phyloP scores from a whole-genome alignment of 1,284 basidiomycete species.

The Tylopilus orsonianus region DNA sequence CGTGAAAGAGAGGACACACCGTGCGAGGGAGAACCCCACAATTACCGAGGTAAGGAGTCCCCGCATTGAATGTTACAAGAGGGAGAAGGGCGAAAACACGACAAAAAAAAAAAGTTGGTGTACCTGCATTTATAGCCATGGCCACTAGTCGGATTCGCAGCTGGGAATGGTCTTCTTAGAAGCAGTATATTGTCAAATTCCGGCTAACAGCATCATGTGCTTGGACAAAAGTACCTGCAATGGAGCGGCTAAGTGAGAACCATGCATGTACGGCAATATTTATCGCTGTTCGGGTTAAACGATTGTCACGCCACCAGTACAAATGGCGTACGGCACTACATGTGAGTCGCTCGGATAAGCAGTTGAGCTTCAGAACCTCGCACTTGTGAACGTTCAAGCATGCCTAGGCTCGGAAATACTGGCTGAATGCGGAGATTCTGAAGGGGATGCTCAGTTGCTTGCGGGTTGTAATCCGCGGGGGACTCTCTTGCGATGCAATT shows the following conservation, averaged over 20 bases:
- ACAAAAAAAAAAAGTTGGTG: background rate
- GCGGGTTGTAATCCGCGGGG: background rate
- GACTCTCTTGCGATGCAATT: background rate
- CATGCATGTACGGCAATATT: conserved; percentile 2
- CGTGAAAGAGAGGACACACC: conserved; percentile 29
- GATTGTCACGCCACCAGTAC: too few relatives aligned
- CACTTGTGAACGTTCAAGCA: too few relatives aligned
- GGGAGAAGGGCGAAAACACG: background rate
- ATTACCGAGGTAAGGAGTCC: conserved; percentile 17
- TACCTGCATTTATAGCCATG: conserved; percentile 22
- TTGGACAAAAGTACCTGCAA: background rate
- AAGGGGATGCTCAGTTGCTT: background rate
- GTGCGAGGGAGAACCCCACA: conserved; percentile 16
- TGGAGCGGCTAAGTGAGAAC: background rate
- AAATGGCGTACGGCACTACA: too few relatives aligned
- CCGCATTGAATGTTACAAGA: conserved; percentile 8
- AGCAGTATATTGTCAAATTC: conserved; percentile 6
- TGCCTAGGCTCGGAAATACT: too few relatives aligned
- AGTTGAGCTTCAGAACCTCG: too few relatives aligned
- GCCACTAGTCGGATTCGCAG: background rate
- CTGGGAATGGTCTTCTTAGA: conserved; percentile 10
- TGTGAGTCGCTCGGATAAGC: too few relatives aligned
- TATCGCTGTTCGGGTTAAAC: background rate
- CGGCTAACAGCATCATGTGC: conserved; percentile 7
- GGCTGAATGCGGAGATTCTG: conserved; percentile 4